Percentiles rank a stretch among this genome's conserved stretches.
These are phyloP conservation scores for Pyrenophora seminiperda DNA, from an alignment of 2,329 filamentous ascomycete species.

Conservation along the genomic window DNA sequence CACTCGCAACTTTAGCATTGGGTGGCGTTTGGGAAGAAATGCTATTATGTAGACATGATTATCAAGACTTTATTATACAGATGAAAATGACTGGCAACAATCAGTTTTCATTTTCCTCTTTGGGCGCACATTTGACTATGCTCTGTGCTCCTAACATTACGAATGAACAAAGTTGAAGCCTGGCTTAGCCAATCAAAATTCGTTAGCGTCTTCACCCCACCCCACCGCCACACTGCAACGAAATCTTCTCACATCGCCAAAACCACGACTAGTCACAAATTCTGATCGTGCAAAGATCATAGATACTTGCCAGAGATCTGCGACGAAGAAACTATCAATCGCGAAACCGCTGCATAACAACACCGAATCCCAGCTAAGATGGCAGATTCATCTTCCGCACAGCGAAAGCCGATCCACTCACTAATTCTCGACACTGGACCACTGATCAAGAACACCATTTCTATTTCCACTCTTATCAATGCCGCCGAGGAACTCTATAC, in stretches of 20 bases:
- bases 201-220: constrained; percentile 6
- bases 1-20: constrained; percentile 26
- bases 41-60: not conserved
- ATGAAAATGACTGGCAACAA: not conserved
- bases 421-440: constrained; percentile 90
- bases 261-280: constrained; percentile 5
- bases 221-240: constrained; percentile 25
- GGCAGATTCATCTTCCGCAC: constrained; percentile 18
- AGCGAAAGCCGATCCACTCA: constrained; percentile 73
- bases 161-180: not conserved
- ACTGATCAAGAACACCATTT: constrained; percentile 89
- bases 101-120: not conserved
- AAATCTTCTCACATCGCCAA: constrained; percentile 20
- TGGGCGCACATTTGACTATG: not conserved
- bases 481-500: constrained; percentile 70
- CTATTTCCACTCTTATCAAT: constrained; percentile 78
- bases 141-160: not conserved
- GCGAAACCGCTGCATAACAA: not conserved
- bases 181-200: constrained; percentile 13
- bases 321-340: not conserved
- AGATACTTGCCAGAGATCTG: not conserved
- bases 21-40: constrained; percentile 23
- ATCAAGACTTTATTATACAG: not conserved
- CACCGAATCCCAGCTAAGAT: not conserved
- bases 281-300: not conserved